Base-by-base conservation (phyloP, 345 rosid species). In the Populus nigra region DNA sequence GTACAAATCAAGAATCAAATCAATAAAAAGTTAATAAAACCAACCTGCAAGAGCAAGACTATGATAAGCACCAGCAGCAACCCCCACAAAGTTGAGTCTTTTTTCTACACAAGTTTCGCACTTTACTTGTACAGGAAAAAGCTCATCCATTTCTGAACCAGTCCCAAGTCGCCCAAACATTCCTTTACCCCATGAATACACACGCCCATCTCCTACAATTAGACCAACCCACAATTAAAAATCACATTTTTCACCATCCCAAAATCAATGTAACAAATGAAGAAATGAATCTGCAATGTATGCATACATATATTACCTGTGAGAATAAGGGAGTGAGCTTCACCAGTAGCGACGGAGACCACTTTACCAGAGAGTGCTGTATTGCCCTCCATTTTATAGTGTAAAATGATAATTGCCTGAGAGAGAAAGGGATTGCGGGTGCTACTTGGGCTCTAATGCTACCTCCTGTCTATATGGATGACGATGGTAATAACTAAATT, bases 181-280 rank as follows among this genome's bases (percentile, higher is more conserved):
- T 79, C 96, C 98, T 88, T 94, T 91, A 65, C 98, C 98, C 98
- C 97, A 94, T 0, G 98, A 79, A 81, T 87, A 90, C 80, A 92
- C 94, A 68, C 78, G 61, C 23, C 97, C 96, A 83, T 89, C 94
- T 75, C 96, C 98, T 94, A 75, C 74, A 83, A 77, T 18, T 38
- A 27, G 13, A 53, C 33, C 11, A 23, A 53, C 43, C 0, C 18
- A 11, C 18, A 65, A 43, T 2, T 47, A 2, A 18, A n/a, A 77
- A 65, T 23, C 27, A 18, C 43, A 55, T 0, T 29, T 35, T 31
- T 66, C 39, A 29, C 15, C 35, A 16, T 20, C 22, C 22, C 36
- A 33, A 16, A 65, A 5, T 18, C 18, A 45, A 25, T 13, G 29
- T 4, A 67, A 31, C 5, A 17, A 67, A 67, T 25, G 1, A 7